These are phyloP conservation scores for Capsicum chinense DNA, from an alignment of 257 asterid species.

Conservation along the genomic window DNA sequence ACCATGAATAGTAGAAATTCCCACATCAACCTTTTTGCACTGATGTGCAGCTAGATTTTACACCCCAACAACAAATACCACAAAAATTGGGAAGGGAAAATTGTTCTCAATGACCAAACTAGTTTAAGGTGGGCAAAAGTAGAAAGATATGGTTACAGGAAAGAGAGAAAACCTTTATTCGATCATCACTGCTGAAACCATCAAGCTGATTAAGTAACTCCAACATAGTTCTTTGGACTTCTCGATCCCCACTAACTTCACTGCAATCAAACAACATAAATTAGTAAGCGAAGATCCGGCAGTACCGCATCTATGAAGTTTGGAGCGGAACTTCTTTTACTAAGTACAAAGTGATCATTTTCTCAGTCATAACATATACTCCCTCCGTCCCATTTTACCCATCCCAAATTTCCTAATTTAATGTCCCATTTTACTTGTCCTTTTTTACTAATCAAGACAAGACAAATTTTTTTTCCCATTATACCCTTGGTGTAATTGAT, in stretches of 20 bases:
- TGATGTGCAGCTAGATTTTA: neutral
- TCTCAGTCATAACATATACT: neutral
- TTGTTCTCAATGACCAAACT: neutral
- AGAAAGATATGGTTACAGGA: neutral
- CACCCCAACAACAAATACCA: slow-evolving; percentile 13
- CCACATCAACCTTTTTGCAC: slow-evolving; percentile 7
- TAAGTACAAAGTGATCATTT: neutral
- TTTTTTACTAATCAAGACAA: too few relatives aligned
- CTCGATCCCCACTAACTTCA: slow-evolving; percentile 94
- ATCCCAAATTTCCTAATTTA: too few relatives aligned
- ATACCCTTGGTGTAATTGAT: too few relatives aligned
- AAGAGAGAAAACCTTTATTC: slow-evolving; percentile 63
- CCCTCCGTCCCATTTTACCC: too few relatives aligned
- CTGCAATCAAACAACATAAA: slow-evolving; percentile 48
- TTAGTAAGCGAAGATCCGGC: neutral
- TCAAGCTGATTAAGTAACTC: slow-evolving; percentile 94
- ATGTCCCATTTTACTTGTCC: too few relatives aligned
- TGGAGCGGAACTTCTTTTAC: neutral
- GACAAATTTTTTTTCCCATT: too few relatives aligned
- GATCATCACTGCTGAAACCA: slow-evolving; percentile 91
- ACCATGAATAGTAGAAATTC: neutral
- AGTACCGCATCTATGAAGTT: neutral
- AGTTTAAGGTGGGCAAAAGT: slow-evolving; percentile 23
- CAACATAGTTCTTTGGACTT: slow-evolving; percentile 89
- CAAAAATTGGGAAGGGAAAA: neutral